These are phyloP conservation scores for Coriaria nepalensis DNA, from an alignment of 306 rosid species.

Conservation along the genomic window DNA sequence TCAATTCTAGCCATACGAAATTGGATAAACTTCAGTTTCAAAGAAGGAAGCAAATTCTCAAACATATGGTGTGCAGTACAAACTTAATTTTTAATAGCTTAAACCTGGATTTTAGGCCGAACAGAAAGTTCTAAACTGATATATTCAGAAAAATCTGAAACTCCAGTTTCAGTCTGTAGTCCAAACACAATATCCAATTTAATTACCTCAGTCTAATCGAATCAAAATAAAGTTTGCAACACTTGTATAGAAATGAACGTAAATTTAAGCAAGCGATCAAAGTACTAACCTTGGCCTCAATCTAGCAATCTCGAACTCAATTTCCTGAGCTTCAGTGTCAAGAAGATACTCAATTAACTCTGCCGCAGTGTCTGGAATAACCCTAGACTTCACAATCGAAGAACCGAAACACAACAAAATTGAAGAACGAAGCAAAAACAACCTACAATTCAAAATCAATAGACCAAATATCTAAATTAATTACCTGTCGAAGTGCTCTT, in stretches of 20 bases:
- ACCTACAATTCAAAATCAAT: not conserved
- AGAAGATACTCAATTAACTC: slow-evolving; percentile 69
- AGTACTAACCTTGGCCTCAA: slow-evolving; percentile 47
- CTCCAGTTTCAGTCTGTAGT: too few species aligned
- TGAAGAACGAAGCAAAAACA: not conserved
- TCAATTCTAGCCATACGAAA: too few species aligned
- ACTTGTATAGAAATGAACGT: not conserved
- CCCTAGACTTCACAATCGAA: slow-evolving; percentile 35
- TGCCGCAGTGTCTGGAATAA: slow-evolving; percentile 39
- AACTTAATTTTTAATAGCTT: too few species aligned
- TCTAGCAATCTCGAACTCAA: slow-evolving; percentile 78
- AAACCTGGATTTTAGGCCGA: too few species aligned
- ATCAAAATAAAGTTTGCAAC: not conserved
- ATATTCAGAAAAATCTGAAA: too few species aligned
- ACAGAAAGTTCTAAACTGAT: too few species aligned
- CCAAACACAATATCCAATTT: not conserved
- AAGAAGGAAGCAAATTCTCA: too few species aligned
- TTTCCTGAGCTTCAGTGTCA: slow-evolving; percentile 84
- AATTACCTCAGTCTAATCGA: not conserved
- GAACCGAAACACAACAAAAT: not conserved
- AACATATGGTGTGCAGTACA: not conserved
- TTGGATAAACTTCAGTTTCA: slow-evolving; percentile 3
- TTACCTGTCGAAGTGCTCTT: slow-evolving; percentile 47
- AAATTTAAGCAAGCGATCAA: not conserved
- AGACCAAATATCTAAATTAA: not conserved